Percentiles rank a stretch among this genome's conserved stretches.
Conservation (phyloP, 2,329 filamentous ascomycete species). For the Cladosporium austrohemisphaericum region DNA sequence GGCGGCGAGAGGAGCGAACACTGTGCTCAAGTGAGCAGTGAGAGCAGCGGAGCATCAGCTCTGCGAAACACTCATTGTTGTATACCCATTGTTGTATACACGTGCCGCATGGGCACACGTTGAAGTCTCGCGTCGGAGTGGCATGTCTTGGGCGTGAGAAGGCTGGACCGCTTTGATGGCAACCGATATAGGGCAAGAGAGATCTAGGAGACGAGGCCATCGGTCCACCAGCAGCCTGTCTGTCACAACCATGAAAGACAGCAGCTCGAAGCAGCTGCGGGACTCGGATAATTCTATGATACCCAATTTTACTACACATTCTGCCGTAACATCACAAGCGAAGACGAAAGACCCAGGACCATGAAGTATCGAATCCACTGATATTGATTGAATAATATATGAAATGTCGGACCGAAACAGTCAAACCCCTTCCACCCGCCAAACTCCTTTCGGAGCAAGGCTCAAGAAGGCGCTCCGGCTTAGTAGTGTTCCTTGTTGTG, state of each 20-base stretch:
- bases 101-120: too few species aligned
- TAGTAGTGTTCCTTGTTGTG: constrained; percentile 81
- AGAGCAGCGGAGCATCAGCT: background rate
- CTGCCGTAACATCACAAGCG: background rate
- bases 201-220: too few species aligned
- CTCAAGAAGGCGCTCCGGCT: constrained; percentile 96
- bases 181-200: too few species aligned
- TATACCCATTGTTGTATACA: too few species aligned
- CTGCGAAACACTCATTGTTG: background rate
- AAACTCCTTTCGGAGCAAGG: constrained; percentile 70
- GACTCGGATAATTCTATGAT: constrained; percentile 12
- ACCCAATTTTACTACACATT: background rate
- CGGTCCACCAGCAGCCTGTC: too few species aligned
- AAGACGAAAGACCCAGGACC: too few species aligned
- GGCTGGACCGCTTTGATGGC: too few species aligned
- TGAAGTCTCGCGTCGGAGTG: too few species aligned
- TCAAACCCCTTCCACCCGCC: constrained; percentile 92
- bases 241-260: background rate
- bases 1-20: constrained; percentile 86
- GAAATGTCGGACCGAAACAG: constrained; percentile 76
- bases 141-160: too few species aligned
- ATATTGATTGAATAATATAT: constrained; percentile 29
- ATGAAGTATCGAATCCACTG: too few species aligned
- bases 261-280: background rate
- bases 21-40: constrained; percentile 71